These are phyloP conservation scores for Annona cherimola DNA, from an alignment of 164 flowering plant species.

Conservation along the genomic window DNA sequence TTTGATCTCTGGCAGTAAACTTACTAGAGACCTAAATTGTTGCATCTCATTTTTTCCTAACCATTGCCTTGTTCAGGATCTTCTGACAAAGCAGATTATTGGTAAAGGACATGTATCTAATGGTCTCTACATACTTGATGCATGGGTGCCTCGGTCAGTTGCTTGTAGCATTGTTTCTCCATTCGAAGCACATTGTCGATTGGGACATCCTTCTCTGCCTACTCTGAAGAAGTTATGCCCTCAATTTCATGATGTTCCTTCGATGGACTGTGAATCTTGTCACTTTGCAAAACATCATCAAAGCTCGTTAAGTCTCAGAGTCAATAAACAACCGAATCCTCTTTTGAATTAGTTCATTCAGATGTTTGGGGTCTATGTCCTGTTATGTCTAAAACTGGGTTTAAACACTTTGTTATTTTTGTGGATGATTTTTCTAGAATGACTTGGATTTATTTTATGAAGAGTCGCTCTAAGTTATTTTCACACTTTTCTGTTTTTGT, in stretches of 20 bases:
- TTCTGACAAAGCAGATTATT: background rate
- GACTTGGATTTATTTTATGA: conserved; percentile 4
- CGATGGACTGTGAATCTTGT: conserved; percentile 5
- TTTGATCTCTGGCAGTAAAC: conserved; percentile 1
- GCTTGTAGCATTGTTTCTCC: background rate
- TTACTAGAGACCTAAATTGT: conserved; percentile 7
- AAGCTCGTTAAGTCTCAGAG: background rate
- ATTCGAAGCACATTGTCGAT: conserved; percentile 7
- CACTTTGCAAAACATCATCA: conserved; percentile 18
- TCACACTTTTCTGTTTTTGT: background rate
- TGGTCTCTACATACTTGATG: conserved; percentile 7
- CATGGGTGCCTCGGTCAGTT: background rate
- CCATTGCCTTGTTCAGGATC: background rate
- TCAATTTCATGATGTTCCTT: background rate
- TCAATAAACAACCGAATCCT: conserved; percentile 4
- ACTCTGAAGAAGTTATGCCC: conserved; percentile 7
- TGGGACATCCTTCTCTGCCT: conserved; percentile 15
- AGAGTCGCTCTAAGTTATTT: background rate
- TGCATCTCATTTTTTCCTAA: background rate
- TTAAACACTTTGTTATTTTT: conserved; percentile 6
- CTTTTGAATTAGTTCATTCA: background rate
- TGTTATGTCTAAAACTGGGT: background rate
- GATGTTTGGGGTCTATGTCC: conserved; percentile 7
- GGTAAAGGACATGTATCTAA: conserved; percentile 11
- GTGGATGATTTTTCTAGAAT: conserved; percentile 7